These are phyloP conservation scores for Pascua guehoae DNA, from an alignment of 1,284 basidiomycete genomes.

Conservation along the genomic window DNA sequence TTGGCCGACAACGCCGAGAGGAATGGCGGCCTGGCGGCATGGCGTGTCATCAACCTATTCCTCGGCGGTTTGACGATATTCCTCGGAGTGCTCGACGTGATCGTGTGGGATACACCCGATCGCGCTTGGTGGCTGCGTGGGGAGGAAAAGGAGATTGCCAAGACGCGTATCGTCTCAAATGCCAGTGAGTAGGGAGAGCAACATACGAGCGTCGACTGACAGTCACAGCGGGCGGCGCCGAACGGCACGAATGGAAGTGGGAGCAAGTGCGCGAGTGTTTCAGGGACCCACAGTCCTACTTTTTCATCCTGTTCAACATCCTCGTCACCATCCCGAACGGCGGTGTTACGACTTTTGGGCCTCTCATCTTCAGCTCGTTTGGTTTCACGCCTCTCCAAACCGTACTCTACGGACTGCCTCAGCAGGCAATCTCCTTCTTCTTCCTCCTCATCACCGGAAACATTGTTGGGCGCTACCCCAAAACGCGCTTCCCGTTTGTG, in stretches of 20 bases:
- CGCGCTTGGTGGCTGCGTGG: slow-evolving; percentile 25
- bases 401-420: slow-evolving; percentile 7
- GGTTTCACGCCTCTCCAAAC: slow-evolving; percentile 15
- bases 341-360: slow-evolving; percentile 22
- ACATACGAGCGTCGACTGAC: slow-evolving; percentile 14
- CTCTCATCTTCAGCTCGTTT: slow-evolving; percentile 17
- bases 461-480: slow-evolving; percentile 13
- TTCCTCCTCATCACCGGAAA: slow-evolving; percentile 12
- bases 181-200: neutral
- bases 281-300: slow-evolving; percentile 23
- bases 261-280: slow-evolving; percentile 16
- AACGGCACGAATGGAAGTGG: slow-evolving; percentile 21
- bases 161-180: slow-evolving; percentile 18
- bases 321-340: slow-evolving; percentile 28
- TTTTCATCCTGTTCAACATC: slow-evolving; percentile 23
- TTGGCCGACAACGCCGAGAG: slow-evolving; percentile 20
- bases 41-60: slow-evolving; percentile 33
- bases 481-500: slow-evolving; percentile 19
- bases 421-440: slow-evolving; percentile 7
- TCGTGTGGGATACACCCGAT: slow-evolving; percentile 24
- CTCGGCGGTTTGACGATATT: slow-evolving; percentile 26
- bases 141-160: slow-evolving; percentile 24
- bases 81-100: slow-evolving; percentile 18
- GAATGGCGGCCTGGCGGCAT: slow-evolving; percentile 21
- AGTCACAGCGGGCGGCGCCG: slow-evolving; percentile 17